Percentiles rank a stretch among this genome's conserved stretches.
Evolutionary conservation across 1,139 yeast genomes (phyloP).

Genomic region (Suhomyces ambrosiae): DNA sequence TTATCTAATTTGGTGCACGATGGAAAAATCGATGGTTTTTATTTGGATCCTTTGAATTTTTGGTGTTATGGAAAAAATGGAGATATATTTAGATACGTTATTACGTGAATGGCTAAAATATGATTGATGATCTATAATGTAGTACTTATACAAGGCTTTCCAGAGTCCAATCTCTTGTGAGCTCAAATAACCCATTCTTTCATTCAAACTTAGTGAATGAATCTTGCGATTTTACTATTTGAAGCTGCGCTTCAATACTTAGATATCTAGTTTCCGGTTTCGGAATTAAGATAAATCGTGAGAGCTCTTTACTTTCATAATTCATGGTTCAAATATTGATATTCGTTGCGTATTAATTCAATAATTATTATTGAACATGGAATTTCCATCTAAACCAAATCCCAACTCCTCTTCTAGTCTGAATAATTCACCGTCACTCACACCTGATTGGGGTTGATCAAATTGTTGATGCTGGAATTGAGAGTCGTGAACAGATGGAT

Average conservation of each 20-base stretch:
- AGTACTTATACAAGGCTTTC: not conserved
- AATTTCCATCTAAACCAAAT: slow-evolving; percentile 48
- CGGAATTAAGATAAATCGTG: too few species aligned
- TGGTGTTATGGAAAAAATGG: slow-evolving; percentile 60
- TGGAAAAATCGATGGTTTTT: slow-evolving; percentile 50
- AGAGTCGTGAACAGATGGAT: slow-evolving; percentile 17
- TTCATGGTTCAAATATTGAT: not conserved
- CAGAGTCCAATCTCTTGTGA: too few species aligned
- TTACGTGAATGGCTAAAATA: slow-evolving; percentile 1
- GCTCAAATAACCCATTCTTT: too few species aligned
- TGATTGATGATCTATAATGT: not conserved
- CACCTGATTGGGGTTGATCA: slow-evolving; percentile 8
- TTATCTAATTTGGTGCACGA: slow-evolving; percentile 27
- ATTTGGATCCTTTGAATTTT: slow-evolving; percentile 38
- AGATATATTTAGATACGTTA: slow-evolving; percentile 41
- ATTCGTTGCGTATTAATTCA: not conserved
- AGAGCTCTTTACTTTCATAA: not conserved
- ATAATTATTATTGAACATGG: slow-evolving; percentile 23
- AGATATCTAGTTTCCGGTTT: too few species aligned
- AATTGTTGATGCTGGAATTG: slow-evolving; percentile 10
- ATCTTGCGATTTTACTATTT: too few species aligned
- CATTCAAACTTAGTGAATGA: too few species aligned
- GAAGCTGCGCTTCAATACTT: too few species aligned
- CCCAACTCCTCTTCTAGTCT: slow-evolving; percentile 50
- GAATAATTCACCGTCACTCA: slow-evolving; percentile 31